Base-by-base conservation (phyloP, 2,329 filamentous ascomycete species). In the Penicillium brasilianum region DNA sequence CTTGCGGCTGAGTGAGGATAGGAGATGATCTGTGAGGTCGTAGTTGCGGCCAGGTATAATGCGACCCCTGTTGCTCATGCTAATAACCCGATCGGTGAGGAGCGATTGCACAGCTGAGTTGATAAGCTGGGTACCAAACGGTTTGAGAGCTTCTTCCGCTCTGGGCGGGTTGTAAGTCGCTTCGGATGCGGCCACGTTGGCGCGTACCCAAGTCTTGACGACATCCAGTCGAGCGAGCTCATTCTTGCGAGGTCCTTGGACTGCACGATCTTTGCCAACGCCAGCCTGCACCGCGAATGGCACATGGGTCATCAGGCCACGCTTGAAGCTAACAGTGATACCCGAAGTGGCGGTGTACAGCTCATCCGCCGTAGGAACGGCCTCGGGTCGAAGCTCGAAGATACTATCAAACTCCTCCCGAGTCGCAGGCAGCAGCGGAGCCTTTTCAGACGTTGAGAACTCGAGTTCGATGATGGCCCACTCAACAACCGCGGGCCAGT, bases 161-260 rank as follows among this genome's bases (percentile, higher is more conserved):
- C 76, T 69, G 4, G 58, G 59, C 0, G 78, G 66, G 39, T 76
- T 65, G 63, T 82, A 83, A 1, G 68, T 72, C 20, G 77, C 73
- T 50, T 81, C 76, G 1, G 77, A 72, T 0, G 81, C 80, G 36
- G 81, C 69, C 30, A 82, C 69, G 43, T 82, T 82, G 20, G 82
- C 79, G 13, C 81, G 77, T 49, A 82, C 75, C 79, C 79, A 83
- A n/a, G 76, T 76, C 68, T 80, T 82, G 39, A 77, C 79, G 8
- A 75, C 67, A 4, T 78, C 74, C 3, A 80, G 64, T 11, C 69
- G 67, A 18, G 69, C 61, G 14, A 71, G 60, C 13, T 73, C 65
- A 18, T 57, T 39, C 57, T 69, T 69, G 20, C 61, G 65, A 9
- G 39, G 32, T 13, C 41, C 44, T 62, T 11, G 55, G 18, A n/a